Conservation (phyloP, 1,284 basidiomycete species). For the Veloporphyrellus conicus region DNA sequence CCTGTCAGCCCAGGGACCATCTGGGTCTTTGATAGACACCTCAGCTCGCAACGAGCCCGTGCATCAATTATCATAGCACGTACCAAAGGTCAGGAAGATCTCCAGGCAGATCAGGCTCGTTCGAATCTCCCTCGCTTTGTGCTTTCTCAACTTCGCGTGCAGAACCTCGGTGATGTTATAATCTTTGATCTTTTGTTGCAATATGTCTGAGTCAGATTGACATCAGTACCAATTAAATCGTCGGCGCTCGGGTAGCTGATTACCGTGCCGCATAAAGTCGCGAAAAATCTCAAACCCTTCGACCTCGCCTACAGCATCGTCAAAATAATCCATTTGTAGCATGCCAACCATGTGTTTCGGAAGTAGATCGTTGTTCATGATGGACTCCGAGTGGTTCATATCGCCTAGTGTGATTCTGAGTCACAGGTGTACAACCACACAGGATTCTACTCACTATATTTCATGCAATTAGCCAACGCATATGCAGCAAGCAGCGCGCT, state of each 20-base stretch:
- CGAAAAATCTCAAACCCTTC: constrained; percentile 13
- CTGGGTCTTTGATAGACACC: no score
- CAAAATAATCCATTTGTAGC: constrained; percentile 16
- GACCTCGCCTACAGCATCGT: constrained; percentile 10
- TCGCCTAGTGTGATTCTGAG: no score
- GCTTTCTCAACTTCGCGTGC: constrained; percentile 6
- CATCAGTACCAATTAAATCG: no score
- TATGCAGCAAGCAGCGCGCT: constrained; percentile 10
- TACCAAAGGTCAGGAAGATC: no score
- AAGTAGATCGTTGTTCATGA: background rate
- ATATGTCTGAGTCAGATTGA: no score
- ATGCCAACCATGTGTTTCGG: constrained; percentile 14
- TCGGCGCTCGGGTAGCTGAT: no score
- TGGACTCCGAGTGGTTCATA: background rate
- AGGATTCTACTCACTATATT: no score
- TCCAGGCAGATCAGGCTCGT: constrained; percentile 13
- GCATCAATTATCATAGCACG: no score
- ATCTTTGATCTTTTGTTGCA: constrained; percentile 6
- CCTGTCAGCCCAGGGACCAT: no score
- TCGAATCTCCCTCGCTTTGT: constrained; percentile 10
- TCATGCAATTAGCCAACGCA: constrained; percentile 6
- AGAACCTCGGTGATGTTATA: constrained; percentile 14
- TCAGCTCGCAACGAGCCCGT: no score
- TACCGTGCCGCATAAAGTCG: constrained; percentile 10
- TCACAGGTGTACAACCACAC: no score